phyloP scores from a whole-genome alignment of 2,329 filamentous ascomycete species.

The Ophiostoma pallidulum region DNA sequence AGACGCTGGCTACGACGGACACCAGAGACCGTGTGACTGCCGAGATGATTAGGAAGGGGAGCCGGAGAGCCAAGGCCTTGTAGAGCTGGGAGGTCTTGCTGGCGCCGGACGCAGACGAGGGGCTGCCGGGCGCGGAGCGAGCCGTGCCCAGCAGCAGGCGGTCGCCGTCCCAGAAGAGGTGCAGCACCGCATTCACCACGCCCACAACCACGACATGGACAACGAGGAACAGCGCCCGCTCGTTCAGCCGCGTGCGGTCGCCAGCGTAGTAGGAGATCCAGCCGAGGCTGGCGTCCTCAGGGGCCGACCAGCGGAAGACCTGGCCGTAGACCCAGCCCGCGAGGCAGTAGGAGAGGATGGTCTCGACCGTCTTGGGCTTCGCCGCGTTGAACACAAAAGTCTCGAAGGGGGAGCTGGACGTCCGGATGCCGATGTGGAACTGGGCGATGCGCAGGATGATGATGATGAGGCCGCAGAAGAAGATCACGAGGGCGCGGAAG shows the following conservation, averaged over 20 bases:
- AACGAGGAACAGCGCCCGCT: conserved; percentile 73
- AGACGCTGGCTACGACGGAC: conserved; percentile 35
- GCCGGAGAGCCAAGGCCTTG: conserved; percentile 24
- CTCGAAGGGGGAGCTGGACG: conserved; percentile 57
- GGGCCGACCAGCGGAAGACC: conserved; percentile 66
- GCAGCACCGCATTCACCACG: conserved; percentile 55
- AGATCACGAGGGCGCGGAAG: conserved; percentile 64
- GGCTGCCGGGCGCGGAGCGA: conserved; percentile 11
- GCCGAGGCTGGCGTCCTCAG: conserved; percentile 51
- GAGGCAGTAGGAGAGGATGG: conserved; percentile 63
- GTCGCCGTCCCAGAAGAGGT: conserved; percentile 68
- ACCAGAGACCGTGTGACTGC: conserved; percentile 32
- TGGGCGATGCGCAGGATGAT: conserved; percentile 81
- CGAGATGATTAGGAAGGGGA: conserved; percentile 31
- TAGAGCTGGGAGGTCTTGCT: conserved; percentile 12
- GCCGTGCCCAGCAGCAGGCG: conserved; percentile 43
- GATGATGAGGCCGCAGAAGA: conserved; percentile 64
- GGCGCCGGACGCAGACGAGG: not conserved
- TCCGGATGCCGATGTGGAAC: conserved; percentile 65
- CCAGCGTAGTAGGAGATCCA: conserved; percentile 64
- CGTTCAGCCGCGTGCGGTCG: conserved; percentile 71
- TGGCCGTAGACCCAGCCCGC: conserved; percentile 75
- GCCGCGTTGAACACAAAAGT: conserved; percentile 51
- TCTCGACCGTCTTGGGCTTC: conserved; percentile 55
- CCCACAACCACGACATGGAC: conserved; percentile 61